These are phyloP conservation scores for Fusarium stilboides DNA, from an alignment of 2,329 filamentous ascomycete genomes.

Conservation along the genomic window DNA sequence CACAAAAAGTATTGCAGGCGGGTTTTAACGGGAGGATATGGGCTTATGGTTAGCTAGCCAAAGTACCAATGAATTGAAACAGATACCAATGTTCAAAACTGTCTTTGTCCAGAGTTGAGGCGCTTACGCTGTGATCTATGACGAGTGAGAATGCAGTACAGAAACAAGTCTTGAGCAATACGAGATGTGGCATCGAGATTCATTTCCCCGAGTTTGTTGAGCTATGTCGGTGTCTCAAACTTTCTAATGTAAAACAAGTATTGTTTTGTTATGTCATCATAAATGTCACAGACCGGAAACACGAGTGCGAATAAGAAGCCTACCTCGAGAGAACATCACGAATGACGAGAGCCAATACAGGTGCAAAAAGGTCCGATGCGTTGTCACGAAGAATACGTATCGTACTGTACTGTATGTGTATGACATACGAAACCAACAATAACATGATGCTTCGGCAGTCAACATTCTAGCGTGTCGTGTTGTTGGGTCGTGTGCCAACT, in stretches of 20 bases:
- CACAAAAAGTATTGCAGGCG: slow-evolving; percentile 32
- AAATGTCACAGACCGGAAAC: slow-evolving; percentile 10
- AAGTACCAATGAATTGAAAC: slow-evolving; percentile 37
- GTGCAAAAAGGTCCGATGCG: slow-evolving; percentile 9
- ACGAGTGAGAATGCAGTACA: slow-evolving; percentile 21
- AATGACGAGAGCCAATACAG: neutral
- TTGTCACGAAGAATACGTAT: neutral
- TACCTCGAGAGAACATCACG: neutral
- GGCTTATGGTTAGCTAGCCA: slow-evolving; percentile 16
- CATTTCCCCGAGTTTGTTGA: slow-evolving; percentile 7
- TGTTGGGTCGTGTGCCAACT: slow-evolving; percentile 13
- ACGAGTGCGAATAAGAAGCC: slow-evolving; percentile 27
- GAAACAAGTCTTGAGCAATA: slow-evolving; percentile 24
- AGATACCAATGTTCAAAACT: slow-evolving; percentile 30
- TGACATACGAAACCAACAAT: slow-evolving; percentile 11
- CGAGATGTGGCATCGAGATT: slow-evolving; percentile 28
- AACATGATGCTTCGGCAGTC: slow-evolving; percentile 7
- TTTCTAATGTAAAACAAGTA: slow-evolving; percentile 7
- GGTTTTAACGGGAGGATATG: slow-evolving; percentile 29
- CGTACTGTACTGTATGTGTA: too few relatives aligned
- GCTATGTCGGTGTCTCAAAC: slow-evolving; percentile 27
- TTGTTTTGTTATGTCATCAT: slow-evolving; percentile 14
- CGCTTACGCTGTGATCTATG: slow-evolving; percentile 13
- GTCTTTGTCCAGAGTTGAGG: neutral
- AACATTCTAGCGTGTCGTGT: slow-evolving; percentile 11